Evolutionary conservation across 2,329 filamentous ascomycete species (phyloP).

Genomic region (Cercospora zeae-maydis): DNA sequence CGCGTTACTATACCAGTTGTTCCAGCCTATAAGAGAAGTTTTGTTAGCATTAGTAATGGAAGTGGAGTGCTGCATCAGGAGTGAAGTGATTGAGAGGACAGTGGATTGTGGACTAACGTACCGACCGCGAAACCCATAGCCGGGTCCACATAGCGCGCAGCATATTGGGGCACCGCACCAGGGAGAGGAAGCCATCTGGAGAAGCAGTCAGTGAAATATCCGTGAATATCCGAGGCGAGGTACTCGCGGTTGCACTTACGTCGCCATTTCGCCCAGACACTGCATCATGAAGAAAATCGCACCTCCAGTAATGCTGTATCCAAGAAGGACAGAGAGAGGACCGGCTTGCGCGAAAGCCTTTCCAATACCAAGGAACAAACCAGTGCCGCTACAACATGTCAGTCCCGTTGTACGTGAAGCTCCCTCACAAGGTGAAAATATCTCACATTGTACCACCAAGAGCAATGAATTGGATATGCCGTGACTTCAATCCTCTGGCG

Average conservation of each 20-base stretch:
- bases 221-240: no score
- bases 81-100: no score
- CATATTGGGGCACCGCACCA: slow-evolving; percentile 15
- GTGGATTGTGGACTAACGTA: no score
- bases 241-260: background rate
- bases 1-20: slow-evolving; percentile 47
- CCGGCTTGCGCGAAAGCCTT: slow-evolving; percentile 30
- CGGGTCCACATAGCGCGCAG: slow-evolving; percentile 22
- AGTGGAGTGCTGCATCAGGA: no score
- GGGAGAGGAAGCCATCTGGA: slow-evolving; percentile 10
- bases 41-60: no score
- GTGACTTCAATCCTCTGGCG: slow-evolving; percentile 49
- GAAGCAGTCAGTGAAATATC: no score
- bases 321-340: slow-evolving; percentile 20
- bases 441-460: slow-evolving; percentile 41
- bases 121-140: slow-evolving; percentile 40
- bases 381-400: slow-evolving; percentile 40
- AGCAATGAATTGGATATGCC: slow-evolving; percentile 59
- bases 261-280: slow-evolving; percentile 20
- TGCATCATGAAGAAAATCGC: slow-evolving; percentile 17
- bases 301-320: slow-evolving; percentile 15
- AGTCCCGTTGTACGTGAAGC: background rate
- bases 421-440: background rate
- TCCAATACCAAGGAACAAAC: slow-evolving; percentile 21
- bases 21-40: background rate